Evolutionary conservation across 208 protist genomes (phyloP).

Genomic region (Leishmania turanica): DNA sequence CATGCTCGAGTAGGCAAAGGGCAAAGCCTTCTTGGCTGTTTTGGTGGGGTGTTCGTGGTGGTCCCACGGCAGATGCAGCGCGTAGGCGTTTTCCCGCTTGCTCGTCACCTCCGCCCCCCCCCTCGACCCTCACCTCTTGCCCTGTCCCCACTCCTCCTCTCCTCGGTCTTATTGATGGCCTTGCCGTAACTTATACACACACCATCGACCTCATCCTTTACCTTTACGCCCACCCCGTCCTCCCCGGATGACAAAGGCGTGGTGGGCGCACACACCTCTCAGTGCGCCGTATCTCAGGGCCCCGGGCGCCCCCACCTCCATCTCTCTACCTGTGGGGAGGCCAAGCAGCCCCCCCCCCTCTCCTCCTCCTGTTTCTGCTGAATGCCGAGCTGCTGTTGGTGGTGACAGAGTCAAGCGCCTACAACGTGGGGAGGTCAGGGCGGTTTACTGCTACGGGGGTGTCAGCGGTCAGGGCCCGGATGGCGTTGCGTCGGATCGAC

Average conservation of each 20-base stretch:
- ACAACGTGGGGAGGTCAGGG: not conserved
- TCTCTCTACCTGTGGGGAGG: not conserved
- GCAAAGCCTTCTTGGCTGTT: not conserved
- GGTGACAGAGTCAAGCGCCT: not conserved
- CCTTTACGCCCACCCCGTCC: not conserved
- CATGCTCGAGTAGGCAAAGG: slow-evolving; percentile 29
- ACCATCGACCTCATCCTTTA: not conserved
- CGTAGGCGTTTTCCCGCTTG: not conserved
- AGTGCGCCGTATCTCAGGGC: not conserved
- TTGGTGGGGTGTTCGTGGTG: not conserved
- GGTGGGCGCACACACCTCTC: not conserved
- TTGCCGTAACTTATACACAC: not conserved
- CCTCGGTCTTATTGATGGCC: not conserved
- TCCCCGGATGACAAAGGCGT: not conserved
- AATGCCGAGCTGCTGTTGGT: not conserved
- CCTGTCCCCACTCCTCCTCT: not conserved
- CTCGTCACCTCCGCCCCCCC: not conserved
- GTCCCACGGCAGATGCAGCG: not conserved
- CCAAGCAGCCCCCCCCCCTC: not conserved
- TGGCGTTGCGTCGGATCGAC: not conserved
- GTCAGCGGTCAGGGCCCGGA: not conserved
- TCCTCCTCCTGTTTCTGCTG: not conserved
- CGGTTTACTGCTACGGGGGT: not conserved
- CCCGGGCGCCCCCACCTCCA: not conserved
- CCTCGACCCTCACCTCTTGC: not conserved